These are phyloP conservation scores for Nepenthes mirabilis DNA, from an alignment of 148 eudicot species.

Conservation along the genomic window DNA sequence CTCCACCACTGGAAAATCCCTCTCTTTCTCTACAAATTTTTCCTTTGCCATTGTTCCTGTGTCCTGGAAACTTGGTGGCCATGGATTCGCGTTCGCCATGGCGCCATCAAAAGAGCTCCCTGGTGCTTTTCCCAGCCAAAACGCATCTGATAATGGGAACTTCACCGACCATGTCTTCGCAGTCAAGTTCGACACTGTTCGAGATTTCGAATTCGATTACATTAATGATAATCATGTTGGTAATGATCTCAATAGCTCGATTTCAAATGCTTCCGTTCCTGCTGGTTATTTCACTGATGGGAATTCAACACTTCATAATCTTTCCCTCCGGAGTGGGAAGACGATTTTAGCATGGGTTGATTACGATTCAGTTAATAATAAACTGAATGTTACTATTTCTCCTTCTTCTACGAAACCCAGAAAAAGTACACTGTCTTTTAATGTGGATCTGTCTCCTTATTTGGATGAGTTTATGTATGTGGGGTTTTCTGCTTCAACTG, in stretches of 20 bases:
- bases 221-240: slow-evolving; percentile 7
- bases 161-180: not conserved
- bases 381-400: not conserved
- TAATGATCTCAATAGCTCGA: not conserved
- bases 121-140: not conserved
- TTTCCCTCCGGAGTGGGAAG: slow-evolving; percentile 1
- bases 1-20: slow-evolving; percentile 22
- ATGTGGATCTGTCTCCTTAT: too few species aligned
- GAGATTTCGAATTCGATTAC: not conserved
- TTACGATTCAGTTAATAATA: not conserved
- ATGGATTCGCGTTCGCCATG: slow-evolving; percentile 4
- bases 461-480: too few species aligned
- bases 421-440: not conserved
- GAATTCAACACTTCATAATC: not conserved
- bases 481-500: too few species aligned
- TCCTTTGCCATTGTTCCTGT: slow-evolving; percentile 59
- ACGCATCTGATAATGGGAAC: not conserved
- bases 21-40: slow-evolving; percentile 71
- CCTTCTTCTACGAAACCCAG: too few species aligned
- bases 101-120: slow-evolving; percentile 3
- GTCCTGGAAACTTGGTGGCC: slow-evolving; percentile 34
- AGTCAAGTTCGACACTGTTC: not conserved
- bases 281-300: slow-evolving; percentile 5
- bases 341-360: slow-evolving; percentile 8
- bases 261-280: not conserved